phyloP scores from a whole-genome alignment of 2,329 filamentous ascomycete species.

The Cordyceps cicadae region DNA sequence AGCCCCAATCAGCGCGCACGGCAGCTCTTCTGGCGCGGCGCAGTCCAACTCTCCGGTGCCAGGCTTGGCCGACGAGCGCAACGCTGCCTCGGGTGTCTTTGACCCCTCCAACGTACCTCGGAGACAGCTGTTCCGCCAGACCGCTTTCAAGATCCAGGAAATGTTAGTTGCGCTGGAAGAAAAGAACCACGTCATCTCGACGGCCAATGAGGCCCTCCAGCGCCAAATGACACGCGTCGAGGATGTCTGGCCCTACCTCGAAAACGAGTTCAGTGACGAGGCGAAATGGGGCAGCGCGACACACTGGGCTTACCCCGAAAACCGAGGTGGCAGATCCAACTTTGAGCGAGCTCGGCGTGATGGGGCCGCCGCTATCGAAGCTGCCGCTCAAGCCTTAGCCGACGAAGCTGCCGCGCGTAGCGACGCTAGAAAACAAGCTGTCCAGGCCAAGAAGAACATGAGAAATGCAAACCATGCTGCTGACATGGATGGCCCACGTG shows the following conservation, averaged over 20 bases:
- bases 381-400: slow-evolving; percentile 67
- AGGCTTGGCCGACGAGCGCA: slow-evolving; percentile 35
- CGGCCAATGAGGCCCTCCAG: slow-evolving; percentile 81
- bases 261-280: slow-evolving; percentile 86
- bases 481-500: slow-evolving; percentile 69
- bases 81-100: slow-evolving; percentile 36
- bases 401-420: slow-evolving; percentile 78
- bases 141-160: slow-evolving; percentile 69
- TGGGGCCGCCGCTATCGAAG: slow-evolving; percentile 67
- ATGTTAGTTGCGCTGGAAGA: slow-evolving; percentile 90
- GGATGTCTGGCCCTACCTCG: slow-evolving; percentile 77
- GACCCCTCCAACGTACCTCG: slow-evolving; percentile 54
- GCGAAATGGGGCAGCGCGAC: slow-evolving; percentile 83
- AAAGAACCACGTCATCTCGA: slow-evolving; percentile 93
- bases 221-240: slow-evolving; percentile 80
- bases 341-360: slow-evolving; percentile 72
- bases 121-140: slow-evolving; percentile 68
- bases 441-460: slow-evolving; percentile 66
- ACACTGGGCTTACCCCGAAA: slow-evolving; percentile 93
- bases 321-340: slow-evolving; percentile 58
- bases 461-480: slow-evolving; percentile 64
- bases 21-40: slow-evolving; percentile 35
- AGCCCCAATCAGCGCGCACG: slow-evolving; percentile 41
- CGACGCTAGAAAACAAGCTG: slow-evolving; percentile 74
- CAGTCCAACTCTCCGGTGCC: slow-evolving; percentile 28